Conservation (phyloP, 2,329 filamentous ascomycete genomes). For the Colletotrichum salicis region DNA sequence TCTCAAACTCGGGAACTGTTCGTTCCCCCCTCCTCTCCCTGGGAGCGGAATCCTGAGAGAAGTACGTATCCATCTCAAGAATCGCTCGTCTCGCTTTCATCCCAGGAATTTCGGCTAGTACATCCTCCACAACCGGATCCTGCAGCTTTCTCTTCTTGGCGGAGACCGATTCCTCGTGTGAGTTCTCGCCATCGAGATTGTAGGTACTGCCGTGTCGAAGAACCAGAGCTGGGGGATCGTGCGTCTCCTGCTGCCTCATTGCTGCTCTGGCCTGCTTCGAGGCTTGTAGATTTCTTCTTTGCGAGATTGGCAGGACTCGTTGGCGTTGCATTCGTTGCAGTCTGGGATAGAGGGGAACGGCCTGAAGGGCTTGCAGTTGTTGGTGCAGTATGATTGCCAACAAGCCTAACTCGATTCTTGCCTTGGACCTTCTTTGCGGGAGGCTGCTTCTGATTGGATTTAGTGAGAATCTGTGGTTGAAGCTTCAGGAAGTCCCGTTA, state of each 20-base stretch:
- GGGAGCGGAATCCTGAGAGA: not conserved
- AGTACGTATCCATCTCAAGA: not conserved
- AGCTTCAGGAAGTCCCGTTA: not conserved
- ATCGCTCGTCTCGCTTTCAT: not conserved
- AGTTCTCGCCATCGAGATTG: not conserved
- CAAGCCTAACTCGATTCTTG: not conserved
- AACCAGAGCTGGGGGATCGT: not conserved
- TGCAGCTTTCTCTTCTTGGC: not conserved
- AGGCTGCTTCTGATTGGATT: not conserved
- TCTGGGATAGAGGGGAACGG: not conserved
- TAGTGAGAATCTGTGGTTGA: not conserved
- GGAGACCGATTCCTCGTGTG: not conserved
- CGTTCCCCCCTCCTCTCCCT: no score
- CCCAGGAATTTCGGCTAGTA: not conserved
- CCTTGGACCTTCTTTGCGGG: not conserved
- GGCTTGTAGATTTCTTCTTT: not conserved
- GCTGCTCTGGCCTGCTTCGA: no score
- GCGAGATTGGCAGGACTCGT: not conserved
- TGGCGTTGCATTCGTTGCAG: not conserved
- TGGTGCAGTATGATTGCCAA: not conserved
- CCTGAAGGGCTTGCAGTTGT: not conserved
- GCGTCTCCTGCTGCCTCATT: fast-evolving
- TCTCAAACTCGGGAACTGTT: not conserved
- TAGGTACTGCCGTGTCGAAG: not conserved
- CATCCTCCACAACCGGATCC: not conserved